Conservation (phyloP, 2,329 filamentous ascomycete species). For the Knoxdaviesia proteae region DNA sequence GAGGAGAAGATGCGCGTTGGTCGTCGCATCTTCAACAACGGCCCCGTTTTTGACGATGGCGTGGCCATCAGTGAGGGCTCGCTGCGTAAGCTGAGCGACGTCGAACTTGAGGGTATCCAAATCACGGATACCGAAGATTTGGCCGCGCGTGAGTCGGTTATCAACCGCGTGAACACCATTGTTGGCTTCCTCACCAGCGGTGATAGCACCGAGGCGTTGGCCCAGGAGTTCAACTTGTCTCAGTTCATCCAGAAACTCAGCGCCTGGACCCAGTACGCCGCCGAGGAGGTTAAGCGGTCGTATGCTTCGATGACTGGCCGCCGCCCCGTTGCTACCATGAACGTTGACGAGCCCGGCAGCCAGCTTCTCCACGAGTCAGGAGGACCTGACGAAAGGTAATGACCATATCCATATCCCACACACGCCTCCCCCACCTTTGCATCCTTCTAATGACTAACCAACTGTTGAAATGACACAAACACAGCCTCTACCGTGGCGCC, state of each 20-base stretch:
- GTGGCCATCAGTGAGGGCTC: slow-evolving; percentile 12
- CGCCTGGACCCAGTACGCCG: slow-evolving; percentile 1
- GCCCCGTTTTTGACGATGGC: slow-evolving; percentile 8
- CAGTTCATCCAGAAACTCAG: slow-evolving; percentile 3
- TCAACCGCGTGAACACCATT: background rate
- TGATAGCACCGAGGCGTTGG: slow-evolving; percentile 1
- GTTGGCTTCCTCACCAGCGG: no score
- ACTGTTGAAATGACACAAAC: no score
- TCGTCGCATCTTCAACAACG: background rate
- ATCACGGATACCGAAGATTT: slow-evolving; percentile 4
- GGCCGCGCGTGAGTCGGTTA: slow-evolving; percentile 2
- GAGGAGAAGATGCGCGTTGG: slow-evolving; percentile 5
- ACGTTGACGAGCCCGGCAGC: no score
- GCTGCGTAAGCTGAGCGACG: slow-evolving; percentile 8
- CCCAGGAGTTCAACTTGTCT: slow-evolving; percentile 2
- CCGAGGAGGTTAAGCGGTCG: slow-evolving; percentile 1
- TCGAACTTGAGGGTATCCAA: slow-evolving; percentile 1
- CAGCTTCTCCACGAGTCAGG: no score
- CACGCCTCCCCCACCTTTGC: no score
- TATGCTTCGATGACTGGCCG: background rate
- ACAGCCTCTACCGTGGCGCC: no score
- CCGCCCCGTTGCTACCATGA: no score
- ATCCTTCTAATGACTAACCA: no score
- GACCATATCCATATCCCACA: no score
- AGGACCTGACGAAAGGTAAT: no score